Percentiles rank a stretch among this genome's conserved stretches.
Conservation (phyloP, 805 yeast species). For the Candida quercuum region DNA sequence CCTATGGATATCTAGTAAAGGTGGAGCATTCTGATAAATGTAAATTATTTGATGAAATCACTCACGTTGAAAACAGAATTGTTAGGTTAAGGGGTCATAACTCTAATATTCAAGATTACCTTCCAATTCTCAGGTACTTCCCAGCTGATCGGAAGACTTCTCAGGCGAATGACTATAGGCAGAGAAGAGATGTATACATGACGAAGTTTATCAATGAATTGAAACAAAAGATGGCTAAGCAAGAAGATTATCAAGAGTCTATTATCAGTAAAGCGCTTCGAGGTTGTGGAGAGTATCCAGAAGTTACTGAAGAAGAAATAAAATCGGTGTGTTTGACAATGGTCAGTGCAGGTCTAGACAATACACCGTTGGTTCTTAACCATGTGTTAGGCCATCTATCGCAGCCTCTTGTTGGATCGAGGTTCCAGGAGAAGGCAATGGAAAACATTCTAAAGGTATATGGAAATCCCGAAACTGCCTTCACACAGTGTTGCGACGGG, state of each 20-base stretch:
- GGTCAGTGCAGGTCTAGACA: slow-evolving; percentile 78
- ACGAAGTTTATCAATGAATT: slow-evolving; percentile 29
- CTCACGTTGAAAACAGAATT: slow-evolving; percentile 50
- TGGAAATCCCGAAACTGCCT: slow-evolving; percentile 29
- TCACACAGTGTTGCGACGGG: slow-evolving; percentile 26
- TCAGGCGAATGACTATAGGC: slow-evolving; percentile 29
- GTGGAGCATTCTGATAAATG: slow-evolving; percentile 30
- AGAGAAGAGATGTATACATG: slow-evolving; percentile 47
- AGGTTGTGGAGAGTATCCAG: slow-evolving; percentile 8
- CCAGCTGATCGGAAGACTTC: slow-evolving; percentile 21
- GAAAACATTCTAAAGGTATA: slow-evolving; percentile 32
- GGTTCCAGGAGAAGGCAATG: slow-evolving; percentile 40
- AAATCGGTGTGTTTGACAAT: slow-evolving; percentile 62
- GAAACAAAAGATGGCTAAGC: slow-evolving; percentile 19
- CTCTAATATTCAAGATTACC: slow-evolving; percentile 48
- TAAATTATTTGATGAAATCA: slow-evolving; percentile 43
- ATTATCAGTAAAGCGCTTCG: slow-evolving; percentile 28
- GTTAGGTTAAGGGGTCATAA: slow-evolving; percentile 53
- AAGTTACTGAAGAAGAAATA: slow-evolving; percentile 36
- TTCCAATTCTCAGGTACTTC: slow-evolving; percentile 37
- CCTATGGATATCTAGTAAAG: slow-evolving; percentile 49
- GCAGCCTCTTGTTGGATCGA: slow-evolving; percentile 30
- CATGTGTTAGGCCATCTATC: slow-evolving; percentile 59
- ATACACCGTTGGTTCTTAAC: slow-evolving; percentile 57
- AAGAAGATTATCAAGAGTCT: slow-evolving; percentile 24